Percentiles rank a stretch among this genome's conserved stretches.
Conservation (phyloP, 768 basidiomycete species). For the Termitomyces sp. region DNA sequence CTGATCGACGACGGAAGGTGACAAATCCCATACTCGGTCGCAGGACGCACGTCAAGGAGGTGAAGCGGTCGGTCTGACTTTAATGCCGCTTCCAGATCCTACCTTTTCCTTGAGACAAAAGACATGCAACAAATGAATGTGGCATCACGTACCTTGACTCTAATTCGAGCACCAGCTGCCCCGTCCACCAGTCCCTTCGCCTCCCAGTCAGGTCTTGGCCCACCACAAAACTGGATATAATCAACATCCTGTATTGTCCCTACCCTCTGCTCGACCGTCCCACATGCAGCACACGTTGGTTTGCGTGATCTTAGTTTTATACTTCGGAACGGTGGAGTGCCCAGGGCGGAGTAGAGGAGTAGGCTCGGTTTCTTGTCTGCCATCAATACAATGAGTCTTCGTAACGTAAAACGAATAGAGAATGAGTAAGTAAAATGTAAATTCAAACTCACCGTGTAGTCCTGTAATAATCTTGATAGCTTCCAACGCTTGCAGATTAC, state of each 20-base stretch:
- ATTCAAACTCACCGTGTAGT: constrained; percentile 36
- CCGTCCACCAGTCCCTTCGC: constrained; percentile 41
- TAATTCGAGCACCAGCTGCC: constrained; percentile 34
- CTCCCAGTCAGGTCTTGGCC: constrained; percentile 62
- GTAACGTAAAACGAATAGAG: neutral
- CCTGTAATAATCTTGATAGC: constrained; percentile 56
- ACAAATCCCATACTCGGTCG: constrained; percentile 83
- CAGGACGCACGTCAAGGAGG: constrained; percentile 77
- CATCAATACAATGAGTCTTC: constrained; percentile 62
- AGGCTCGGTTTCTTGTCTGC: constrained; percentile 32
- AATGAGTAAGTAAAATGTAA: neutral
- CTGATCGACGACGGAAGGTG: constrained; percentile 69
- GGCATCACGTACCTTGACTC: constrained; percentile 30
- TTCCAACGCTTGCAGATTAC: constrained; percentile 85
- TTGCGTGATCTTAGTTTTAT: constrained; percentile 77
- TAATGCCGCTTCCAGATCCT: constrained; percentile 26
- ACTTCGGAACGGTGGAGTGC: constrained; percentile 60
- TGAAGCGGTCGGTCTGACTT: constrained; percentile 21
- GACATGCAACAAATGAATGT: neutral
- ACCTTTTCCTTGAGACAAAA: neutral
- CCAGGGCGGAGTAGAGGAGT: constrained; percentile 63
- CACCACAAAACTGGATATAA: constrained; percentile 87
- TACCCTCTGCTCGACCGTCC: constrained; percentile 35
- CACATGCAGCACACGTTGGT: constrained; percentile 72
- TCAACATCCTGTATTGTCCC: constrained; percentile 54